These are phyloP conservation scores for Mollisiaceae sp. DNA, from an alignment of 2,329 filamentous ascomycete species.

Conservation along the genomic window DNA sequence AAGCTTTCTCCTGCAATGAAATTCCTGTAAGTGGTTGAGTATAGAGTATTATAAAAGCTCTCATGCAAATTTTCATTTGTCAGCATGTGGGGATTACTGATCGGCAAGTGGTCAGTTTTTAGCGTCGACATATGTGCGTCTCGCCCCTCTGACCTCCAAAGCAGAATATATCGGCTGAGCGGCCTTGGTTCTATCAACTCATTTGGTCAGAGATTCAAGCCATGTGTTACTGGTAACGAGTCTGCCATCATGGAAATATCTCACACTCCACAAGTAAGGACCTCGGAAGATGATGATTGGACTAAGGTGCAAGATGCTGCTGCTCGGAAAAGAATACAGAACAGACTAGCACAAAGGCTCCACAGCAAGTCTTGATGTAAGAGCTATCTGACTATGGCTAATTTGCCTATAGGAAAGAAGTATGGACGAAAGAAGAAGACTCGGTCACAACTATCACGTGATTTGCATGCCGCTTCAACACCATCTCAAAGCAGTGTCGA, in stretches of 20 bases:
- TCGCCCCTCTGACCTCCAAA: neutral
- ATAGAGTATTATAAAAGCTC: too few species aligned
- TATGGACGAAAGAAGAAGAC: slow-evolving; percentile 15
- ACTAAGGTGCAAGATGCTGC: slow-evolving; percentile 20
- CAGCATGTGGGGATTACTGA: neutral
- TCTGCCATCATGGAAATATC: neutral
- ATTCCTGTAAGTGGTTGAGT: too few species aligned
- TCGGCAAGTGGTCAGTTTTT: slow-evolving; percentile 1
- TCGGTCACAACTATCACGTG: neutral
- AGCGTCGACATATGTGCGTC: neutral
- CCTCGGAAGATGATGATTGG: slow-evolving; percentile 23
- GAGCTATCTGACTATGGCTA: neutral
- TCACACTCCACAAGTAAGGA: slow-evolving; percentile 16
- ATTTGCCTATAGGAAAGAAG: slow-evolving; percentile 11
- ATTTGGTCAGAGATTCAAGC: neutral
- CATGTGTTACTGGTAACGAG: neutral
- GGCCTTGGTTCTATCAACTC: neutral
- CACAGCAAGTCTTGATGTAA: slow-evolving; percentile 14
- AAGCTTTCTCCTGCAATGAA: neutral
- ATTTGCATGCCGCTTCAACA: neutral
- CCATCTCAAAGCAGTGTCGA: neutral
- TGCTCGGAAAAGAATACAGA: slow-evolving; percentile 26
- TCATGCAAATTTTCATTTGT: neutral
- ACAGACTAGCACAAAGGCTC: slow-evolving; percentile 25
- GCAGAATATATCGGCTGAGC: neutral